Conservation (phyloP, 495 filamentous ascomycete species). For the Penicillium parvum region DNA sequence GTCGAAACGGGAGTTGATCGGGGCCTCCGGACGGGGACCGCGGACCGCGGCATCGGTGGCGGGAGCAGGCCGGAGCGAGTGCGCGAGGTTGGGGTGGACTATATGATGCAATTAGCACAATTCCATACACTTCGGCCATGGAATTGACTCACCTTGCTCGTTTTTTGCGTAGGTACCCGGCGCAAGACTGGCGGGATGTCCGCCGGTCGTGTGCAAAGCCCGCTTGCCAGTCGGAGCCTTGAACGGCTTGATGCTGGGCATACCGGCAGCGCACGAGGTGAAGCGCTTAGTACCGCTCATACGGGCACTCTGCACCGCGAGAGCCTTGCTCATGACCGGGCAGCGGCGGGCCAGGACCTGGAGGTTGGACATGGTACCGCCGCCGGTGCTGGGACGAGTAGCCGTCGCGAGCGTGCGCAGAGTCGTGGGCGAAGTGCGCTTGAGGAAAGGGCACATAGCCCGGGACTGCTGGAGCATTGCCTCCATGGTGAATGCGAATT, state of each 20-base stretch:
- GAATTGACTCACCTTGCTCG: conserved; percentile 50
- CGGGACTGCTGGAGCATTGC: conserved; percentile 88
- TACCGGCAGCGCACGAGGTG: conserved; percentile 37
- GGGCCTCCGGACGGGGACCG: conserved; percentile 41
- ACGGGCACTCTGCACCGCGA: conserved; percentile 79
- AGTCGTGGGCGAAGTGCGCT: conserved; percentile 83
- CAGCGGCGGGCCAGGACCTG: conserved; percentile 92
- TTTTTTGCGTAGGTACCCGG: conserved; percentile 53
- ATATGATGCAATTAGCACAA: conserved; percentile 8
- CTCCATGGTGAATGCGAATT: conserved; percentile 63
- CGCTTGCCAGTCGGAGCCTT: conserved; percentile 50
- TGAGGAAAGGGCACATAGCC: conserved; percentile 94
- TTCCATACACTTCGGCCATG: not conserved
- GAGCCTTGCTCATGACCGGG: conserved; percentile 97
- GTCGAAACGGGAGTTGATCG: conserved; percentile 61
- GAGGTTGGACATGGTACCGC: conserved; percentile 93
- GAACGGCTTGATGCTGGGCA: conserved; percentile 32
- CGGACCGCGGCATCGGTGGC: conserved; percentile 24
- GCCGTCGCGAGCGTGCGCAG: conserved; percentile 86
- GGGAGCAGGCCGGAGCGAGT: conserved; percentile 27
- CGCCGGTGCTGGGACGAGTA: conserved; percentile 63
- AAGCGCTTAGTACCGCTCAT: conserved; percentile 44
- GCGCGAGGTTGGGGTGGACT: conserved; percentile 27
- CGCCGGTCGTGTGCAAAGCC: conserved; percentile 71
- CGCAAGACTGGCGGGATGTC: conserved; percentile 71